phyloP scores from a whole-genome alignment of 345 rosid genomes.

The Ceriops tagal region DNA sequence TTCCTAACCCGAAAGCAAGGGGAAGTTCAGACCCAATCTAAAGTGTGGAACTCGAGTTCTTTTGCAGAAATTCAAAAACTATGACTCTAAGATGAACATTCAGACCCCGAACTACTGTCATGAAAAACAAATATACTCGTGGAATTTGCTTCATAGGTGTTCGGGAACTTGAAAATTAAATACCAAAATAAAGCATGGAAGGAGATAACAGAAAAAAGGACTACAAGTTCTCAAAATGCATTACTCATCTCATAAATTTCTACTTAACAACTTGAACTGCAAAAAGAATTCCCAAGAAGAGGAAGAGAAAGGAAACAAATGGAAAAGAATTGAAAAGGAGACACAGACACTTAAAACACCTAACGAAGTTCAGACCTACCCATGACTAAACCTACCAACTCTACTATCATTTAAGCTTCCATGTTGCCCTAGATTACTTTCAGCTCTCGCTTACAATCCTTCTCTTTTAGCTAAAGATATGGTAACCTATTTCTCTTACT shows the following conservation, averaged over 20 bases:
- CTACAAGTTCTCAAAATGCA: constrained; percentile 31
- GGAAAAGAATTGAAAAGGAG: constrained; percentile 20
- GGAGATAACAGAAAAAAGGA: background rate
- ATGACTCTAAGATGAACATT: no score
- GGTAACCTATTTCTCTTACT: constrained; percentile 41
- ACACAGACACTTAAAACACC: constrained; percentile 26
- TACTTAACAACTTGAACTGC: constrained; percentile 49
- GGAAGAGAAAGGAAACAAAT: constrained; percentile 14
- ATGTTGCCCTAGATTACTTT: constrained; percentile 20
- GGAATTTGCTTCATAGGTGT: background rate
- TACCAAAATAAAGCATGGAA: background rate
- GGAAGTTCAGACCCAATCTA: no score
- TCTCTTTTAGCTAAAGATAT: constrained; percentile 32
- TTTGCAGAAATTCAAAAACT: no score
- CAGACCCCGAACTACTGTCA: no score
- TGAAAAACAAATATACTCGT: no score
- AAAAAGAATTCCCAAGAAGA: constrained; percentile 50
- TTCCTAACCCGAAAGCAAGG: no score
- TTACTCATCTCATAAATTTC: constrained; percentile 36
- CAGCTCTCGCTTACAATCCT: constrained; percentile 29
- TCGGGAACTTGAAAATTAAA: background rate
- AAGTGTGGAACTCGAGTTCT: no score
- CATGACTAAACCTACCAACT: constrained; percentile 33
- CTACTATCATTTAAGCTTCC: constrained; percentile 31
- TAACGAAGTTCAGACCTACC: constrained; percentile 31